Evolutionary conservation across 805 yeast genomes (phyloP), one percentile per base, ranked within the genome.

Genomic region (Cyberlindnera amylophila): DNA sequence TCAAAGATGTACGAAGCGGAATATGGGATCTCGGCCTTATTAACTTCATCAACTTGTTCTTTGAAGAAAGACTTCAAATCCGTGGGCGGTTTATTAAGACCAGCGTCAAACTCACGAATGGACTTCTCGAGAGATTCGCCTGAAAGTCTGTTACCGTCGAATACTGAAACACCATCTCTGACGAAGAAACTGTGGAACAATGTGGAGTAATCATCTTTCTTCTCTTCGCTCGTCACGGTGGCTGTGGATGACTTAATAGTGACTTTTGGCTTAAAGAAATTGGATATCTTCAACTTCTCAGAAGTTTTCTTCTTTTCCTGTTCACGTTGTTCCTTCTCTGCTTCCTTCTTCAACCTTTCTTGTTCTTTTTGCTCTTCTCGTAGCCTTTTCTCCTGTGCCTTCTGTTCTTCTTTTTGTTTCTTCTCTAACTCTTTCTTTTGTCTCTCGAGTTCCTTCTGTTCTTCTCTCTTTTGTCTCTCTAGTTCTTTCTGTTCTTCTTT

Each of bases 301-400:
- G 65, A 66, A 41, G 63, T 55, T 24, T 58, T 59, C 39, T 66
- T 70, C 33, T 64, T 64, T 46, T 61, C 64, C 44, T 65, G 69
- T 45, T 61, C 54, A 39, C 63, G 53, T 39, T 53, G 46, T 21
- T 26, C 50, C 37, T 51, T 52, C 34, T 42, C 58, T 23, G 51
- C 52, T 14, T 49, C 53, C 27, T 44, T 55, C 34, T 50, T 50
- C 29, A 54, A 58, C 26, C 57, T 59, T 17, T 52, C 52, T 6
- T 54, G 48, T 29, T 58, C 45, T 44, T 36, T 50, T 45, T 32
- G 43, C 43, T 36, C 32, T 18, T 33, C 59, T 13, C 30, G 30
- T 27, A 27, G 14, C 30, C 14, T 13, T 47, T 39, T 46, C 42
- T 34, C 47, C 46, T 39, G 57, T 53, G 32, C 50, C 48, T 43